Percentiles rank a stretch among this genome's conserved stretches.
phyloP scores from a whole-genome alignment of 1,139 yeast species.

The Blastobotrys capitulatus region DNA sequence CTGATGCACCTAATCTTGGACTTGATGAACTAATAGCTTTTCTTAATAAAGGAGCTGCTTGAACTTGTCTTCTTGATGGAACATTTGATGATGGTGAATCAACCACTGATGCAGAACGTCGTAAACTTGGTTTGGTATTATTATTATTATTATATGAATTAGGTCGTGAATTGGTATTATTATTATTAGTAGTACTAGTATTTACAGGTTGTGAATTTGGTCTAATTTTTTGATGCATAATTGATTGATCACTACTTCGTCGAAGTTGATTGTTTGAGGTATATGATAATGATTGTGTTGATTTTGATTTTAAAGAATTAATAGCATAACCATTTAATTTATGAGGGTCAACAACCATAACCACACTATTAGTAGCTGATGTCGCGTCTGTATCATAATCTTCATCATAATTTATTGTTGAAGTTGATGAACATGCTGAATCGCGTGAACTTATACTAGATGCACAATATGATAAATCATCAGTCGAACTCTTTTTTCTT shows the following conservation, averaged over 20 bases:
- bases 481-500: background rate
- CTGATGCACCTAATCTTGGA: background rate
- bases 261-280: background rate
- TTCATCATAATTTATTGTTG: constrained; percentile 8
- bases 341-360: constrained; percentile 11
- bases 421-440: constrained; percentile 9
- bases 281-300: constrained; percentile 1
- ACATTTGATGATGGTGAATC: background rate
- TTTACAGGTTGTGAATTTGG: background rate
- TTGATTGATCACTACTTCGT: background rate
- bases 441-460: constrained; percentile 15
- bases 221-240: background rate
- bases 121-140: background rate
- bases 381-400: constrained; percentile 12
- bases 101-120: background rate
- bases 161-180: background rate
- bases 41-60: constrained; percentile 11
- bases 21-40: constrained; percentile 13
- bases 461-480: background rate
- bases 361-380: constrained; percentile 9
- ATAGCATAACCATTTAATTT: constrained; percentile 23
- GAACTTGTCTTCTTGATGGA: constrained; percentile 8
- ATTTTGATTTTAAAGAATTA: constrained; percentile 19
- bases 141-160: background rate
- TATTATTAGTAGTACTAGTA: background rate